These are phyloP conservation scores for Metschnikowia hibisci DNA, from an alignment of 805 yeast genomes.

Conservation along the genomic window DNA sequence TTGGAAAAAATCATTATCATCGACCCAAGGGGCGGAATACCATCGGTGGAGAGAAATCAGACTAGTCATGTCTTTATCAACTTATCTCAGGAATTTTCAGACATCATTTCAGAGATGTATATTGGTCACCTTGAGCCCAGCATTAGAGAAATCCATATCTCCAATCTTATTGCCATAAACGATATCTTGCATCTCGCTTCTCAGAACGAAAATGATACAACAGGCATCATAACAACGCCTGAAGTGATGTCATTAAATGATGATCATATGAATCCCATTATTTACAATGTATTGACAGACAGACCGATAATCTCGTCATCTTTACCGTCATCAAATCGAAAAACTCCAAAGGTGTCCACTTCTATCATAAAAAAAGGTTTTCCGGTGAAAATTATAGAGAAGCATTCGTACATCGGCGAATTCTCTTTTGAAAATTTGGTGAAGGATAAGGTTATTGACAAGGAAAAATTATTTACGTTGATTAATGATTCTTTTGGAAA, in stretches of 20 bases:
- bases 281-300: conserved; percentile 88
- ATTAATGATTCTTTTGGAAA: conserved; percentile 79
- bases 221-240: conserved; percentile 88
- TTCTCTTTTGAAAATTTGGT: conserved; percentile 40
- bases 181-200: conserved; percentile 49
- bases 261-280: conserved; percentile 71
- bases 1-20: conserved; percentile 80
- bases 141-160: conserved; percentile 52
- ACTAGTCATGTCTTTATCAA: conserved; percentile 87
- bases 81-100: conserved; percentile 73
- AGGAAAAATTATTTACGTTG: conserved; percentile 52
- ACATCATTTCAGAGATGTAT: conserved; percentile 58
- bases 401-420: conserved; percentile 27
- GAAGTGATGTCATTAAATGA: conserved; percentile 55
- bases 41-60: conserved; percentile 74
- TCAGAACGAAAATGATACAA: conserved; percentile 43
- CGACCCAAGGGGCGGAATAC: conserved; percentile 87
- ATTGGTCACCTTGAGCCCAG: conserved; percentile 50
- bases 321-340: conserved; percentile 58
- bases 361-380: conserved; percentile 79
- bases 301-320: conserved; percentile 89
- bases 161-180: conserved; percentile 65
- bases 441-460: conserved; percentile 43
- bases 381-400: conserved; percentile 44
- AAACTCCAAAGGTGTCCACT: conserved; percentile 63